Percentiles rank a stretch among this genome's conserved stretches.
Conservation (phyloP, 768 basidiomycete species). For the Tylopilus intermedius region DNA sequence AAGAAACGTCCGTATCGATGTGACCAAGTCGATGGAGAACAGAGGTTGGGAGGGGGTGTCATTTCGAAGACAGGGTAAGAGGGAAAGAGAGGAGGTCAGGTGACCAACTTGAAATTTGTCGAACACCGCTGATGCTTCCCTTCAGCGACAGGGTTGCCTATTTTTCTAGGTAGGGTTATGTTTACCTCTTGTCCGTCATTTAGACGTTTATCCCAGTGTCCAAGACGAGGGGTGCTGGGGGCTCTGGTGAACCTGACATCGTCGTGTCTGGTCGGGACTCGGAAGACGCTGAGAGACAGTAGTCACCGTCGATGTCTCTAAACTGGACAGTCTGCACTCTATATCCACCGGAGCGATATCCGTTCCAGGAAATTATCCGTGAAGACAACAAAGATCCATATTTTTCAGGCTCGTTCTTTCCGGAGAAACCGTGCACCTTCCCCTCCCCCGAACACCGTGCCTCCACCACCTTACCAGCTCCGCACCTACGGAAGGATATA, state of each 20-base stretch:
- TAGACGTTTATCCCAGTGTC: too few species aligned
- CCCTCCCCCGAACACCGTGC: slow-evolving; percentile 37
- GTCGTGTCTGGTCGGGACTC: too few species aligned
- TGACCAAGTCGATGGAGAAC: slow-evolving; percentile 43
- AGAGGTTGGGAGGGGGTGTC: slow-evolving; percentile 41
- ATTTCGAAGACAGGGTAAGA: slow-evolving; percentile 41
- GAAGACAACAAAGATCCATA: slow-evolving; percentile 82
- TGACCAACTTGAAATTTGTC: slow-evolving; percentile 37
- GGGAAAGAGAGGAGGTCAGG: slow-evolving; percentile 30
- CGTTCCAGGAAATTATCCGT: slow-evolving; percentile 53
- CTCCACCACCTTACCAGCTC: slow-evolving; percentile 75
- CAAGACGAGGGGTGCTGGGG: too few species aligned
- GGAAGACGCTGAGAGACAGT: slow-evolving; percentile 3
- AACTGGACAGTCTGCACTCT: slow-evolving; percentile 38
- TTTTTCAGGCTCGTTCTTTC: slow-evolving; percentile 48
- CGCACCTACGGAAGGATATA: slow-evolving; percentile 96
- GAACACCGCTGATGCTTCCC: slow-evolving; percentile 4
- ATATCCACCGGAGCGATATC: slow-evolving; percentile 41
- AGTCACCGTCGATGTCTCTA: slow-evolving; percentile 40
- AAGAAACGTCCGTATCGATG: slow-evolving; percentile 34
- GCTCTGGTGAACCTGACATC: too few species aligned
- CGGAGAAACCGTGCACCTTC: slow-evolving; percentile 26
- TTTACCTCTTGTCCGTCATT: too few species aligned
- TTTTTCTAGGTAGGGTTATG: too few species aligned
- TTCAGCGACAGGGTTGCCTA: slow-evolving; percentile 37